Conservation (phyloP, 1,284 basidiomycete genomes). For the Puccinia polysora region DNA sequence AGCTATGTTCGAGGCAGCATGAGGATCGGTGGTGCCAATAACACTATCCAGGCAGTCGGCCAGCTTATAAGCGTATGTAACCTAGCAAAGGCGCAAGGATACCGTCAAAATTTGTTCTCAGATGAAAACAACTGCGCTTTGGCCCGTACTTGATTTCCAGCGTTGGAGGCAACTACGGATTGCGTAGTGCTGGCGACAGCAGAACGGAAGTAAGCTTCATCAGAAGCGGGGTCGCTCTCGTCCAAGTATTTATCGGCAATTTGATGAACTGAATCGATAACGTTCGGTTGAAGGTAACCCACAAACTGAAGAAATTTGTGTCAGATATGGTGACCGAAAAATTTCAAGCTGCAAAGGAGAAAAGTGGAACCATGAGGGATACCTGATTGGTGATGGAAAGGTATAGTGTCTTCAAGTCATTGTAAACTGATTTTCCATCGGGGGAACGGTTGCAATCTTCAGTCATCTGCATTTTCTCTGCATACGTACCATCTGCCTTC, state of each 20-base stretch:
- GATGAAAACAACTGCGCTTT: too few species aligned
- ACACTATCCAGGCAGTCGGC: constrained; percentile 37
- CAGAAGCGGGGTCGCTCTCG: constrained; percentile 4
- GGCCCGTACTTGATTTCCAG: constrained; percentile 29
- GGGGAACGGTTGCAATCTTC: constrained; percentile 19
- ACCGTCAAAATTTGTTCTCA: neutral
- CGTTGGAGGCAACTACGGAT: constrained; percentile 37
- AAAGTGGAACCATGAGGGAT: neutral
- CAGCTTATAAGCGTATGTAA: constrained; percentile 35
- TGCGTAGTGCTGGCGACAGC: constrained; percentile 25
- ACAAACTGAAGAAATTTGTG: constrained; percentile 19
- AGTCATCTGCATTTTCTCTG: constrained; percentile 23
- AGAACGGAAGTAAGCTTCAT: constrained; percentile 17
- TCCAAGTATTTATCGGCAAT: constrained; percentile 38
- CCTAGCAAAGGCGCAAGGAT: neutral
- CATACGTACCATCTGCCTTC: constrained; percentile 14
- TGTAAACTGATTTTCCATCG: constrained; percentile 27
- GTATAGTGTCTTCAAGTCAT: constrained; percentile 38
- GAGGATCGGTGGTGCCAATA: constrained; percentile 24
- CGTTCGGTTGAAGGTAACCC: constrained; percentile 37
- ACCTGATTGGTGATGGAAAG: constrained; percentile 40
- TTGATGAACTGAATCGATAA: constrained; percentile 34
- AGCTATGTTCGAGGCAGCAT: constrained; percentile 26
- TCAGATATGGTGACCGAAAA: neutral
- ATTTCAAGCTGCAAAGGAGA: neutral